phyloP scores from a whole-genome alignment of 441 rosid genomes.

The Gossypium schwendimanii region DNA sequence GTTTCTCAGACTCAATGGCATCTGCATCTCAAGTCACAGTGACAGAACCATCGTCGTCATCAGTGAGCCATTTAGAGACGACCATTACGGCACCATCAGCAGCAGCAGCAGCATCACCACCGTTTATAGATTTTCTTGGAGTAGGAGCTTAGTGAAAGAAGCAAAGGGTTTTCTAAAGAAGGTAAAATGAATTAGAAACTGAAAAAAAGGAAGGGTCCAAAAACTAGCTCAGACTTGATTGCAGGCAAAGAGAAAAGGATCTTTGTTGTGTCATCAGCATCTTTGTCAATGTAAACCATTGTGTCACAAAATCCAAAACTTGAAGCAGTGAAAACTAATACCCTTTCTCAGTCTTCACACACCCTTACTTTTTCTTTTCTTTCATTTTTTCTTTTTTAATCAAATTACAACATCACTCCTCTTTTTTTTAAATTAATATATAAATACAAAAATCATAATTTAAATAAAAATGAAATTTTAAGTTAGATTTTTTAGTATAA shows the following conservation, averaged over 20 bases:
- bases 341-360: background rate
- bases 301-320: slow-evolving; percentile 5
- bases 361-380: background rate
- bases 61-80: slow-evolving; percentile 18
- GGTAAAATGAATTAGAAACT: slow-evolving; percentile 6
- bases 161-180: slow-evolving; percentile 10
- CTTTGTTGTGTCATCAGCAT: background rate
- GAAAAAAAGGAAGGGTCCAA: slow-evolving; percentile 1
- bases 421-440: too few relatives aligned
- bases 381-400: too few relatives aligned
- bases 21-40: slow-evolving; percentile 19
- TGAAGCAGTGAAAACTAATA: slow-evolving; percentile 1
- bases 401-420: too few relatives aligned
- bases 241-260: slow-evolving; percentile 10
- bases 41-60: slow-evolving; percentile 28
- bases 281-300: slow-evolving; percentile 9
- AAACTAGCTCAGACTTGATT: slow-evolving; percentile 11
- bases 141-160: slow-evolving; percentile 35
- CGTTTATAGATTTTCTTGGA: slow-evolving; percentile 62
- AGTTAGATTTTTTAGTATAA: too few relatives aligned
- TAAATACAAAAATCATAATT: too few relatives aligned
- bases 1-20: slow-evolving; percentile 17
- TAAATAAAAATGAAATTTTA: too few relatives aligned
- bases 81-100: slow-evolving; percentile 16
- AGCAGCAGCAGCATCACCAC: slow-evolving; percentile 29